Evolutionary conservation across 345 rosid species (phyloP), one percentile per base, ranked within the genome.

Genomic region (thale cress (Arabidopsis thaliana)): DNA sequence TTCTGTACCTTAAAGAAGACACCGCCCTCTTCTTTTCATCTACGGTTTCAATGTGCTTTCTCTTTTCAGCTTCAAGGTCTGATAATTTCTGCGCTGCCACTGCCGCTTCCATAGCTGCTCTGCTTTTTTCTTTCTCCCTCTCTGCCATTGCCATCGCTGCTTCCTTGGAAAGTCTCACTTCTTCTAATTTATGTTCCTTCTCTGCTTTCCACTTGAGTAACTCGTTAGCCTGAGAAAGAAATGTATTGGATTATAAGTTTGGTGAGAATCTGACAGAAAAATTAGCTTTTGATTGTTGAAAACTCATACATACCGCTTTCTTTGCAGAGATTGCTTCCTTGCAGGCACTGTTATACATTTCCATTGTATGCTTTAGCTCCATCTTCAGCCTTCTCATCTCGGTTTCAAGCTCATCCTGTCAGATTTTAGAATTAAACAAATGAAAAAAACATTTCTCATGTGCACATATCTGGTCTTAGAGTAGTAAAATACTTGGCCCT

Each of bases 311-410:
- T 81, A 89, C 93, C 83, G 69, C 80, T 20, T 87, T 85, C 71
- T 86, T 89, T 30, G 94, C 92, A 25, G 85, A 10, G 48, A 91
- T 84, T 60, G 91, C 89, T 83, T 91, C 97, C 80, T 86, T 91
- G 79, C 92, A 89, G 24, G 91, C 97, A 40, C 78, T 80, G 52
- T 83, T 85, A 66, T 87, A 89, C 92, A 91, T 83, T 2, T 89
- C 94, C 82, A 91, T 87, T 53, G 97, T 86, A 72, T 89, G 83
- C 82, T 83, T 84, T 40, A 91, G 87, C 85, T 91, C 97, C 70
- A 74, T 60, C 78, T 76, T 90, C 42, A 94, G 93, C 82, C 88
- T 84, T 74, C 85, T 84, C 92, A 94, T 86, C 82, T 90, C 97
- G 4, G 89, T 82, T 87, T 95, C 97, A 65, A 85, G 67, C 25